Percentiles rank a stretch among this genome's conserved stretches.
These are phyloP conservation scores for Phytophthora pluvialis DNA, from an alignment of 352 stramenopile species.

Conservation along the genomic window DNA sequence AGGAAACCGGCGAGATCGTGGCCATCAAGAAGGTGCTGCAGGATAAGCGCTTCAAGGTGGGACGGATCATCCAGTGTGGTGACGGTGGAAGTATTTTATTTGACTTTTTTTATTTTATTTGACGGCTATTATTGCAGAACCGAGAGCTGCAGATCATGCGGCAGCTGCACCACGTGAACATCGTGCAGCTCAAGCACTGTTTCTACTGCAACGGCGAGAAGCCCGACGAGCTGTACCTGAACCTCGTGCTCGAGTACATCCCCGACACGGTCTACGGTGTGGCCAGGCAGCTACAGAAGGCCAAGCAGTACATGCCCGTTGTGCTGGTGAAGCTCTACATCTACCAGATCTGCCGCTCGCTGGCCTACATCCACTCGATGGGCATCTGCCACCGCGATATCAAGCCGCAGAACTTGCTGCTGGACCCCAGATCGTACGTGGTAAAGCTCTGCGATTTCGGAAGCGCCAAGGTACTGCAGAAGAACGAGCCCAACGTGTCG, in stretches of 20 bases:
- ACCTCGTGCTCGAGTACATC: slow-evolving; percentile 99
- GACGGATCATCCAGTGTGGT: neutral
- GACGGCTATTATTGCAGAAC: slow-evolving; percentile 75
- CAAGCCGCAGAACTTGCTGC: slow-evolving; percentile 99
- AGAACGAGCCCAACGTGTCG: slow-evolving; percentile 98
- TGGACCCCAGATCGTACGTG: slow-evolving; percentile 97
- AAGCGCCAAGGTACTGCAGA: slow-evolving; percentile 94
- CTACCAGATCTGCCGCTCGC: slow-evolving; percentile 98
- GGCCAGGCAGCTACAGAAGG: slow-evolving; percentile 95
- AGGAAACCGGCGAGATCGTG: slow-evolving; percentile 98
- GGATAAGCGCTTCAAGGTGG: slow-evolving; percentile 99
- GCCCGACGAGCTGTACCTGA: slow-evolving; percentile 98
- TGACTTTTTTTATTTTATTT: slow-evolving; percentile 10
- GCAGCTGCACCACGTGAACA: slow-evolving; percentile 98
- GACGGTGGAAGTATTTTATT: slow-evolving; percentile 7
- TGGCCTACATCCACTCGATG: slow-evolving; percentile 98
- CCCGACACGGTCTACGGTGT: slow-evolving; percentile 99
- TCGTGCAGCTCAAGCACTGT: slow-evolving; percentile 99
- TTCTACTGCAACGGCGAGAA: slow-evolving; percentile 98
- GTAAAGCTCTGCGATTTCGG: slow-evolving; percentile 99
- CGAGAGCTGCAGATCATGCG: slow-evolving; percentile 99
- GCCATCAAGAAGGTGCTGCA: slow-evolving; percentile 99
- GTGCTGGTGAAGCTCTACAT: slow-evolving; percentile 99
- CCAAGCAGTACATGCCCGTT: slow-evolving; percentile 96
- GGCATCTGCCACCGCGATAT: slow-evolving; percentile 99